Conservation (phyloP, 2,329 filamentous ascomycete species). For the Lachnellula occidentalis region DNA sequence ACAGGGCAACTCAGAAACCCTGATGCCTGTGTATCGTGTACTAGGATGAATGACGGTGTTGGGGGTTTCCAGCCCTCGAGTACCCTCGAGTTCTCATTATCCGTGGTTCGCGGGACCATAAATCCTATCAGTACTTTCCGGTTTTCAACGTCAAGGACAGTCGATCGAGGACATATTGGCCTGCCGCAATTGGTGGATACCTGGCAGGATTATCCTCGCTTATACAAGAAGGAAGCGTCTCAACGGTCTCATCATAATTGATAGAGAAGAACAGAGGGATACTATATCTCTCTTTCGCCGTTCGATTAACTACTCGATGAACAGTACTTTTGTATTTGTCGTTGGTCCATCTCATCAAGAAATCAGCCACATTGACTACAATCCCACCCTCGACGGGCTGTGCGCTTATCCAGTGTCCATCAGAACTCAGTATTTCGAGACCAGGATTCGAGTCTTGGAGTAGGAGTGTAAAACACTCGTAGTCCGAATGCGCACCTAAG, state of each 20-base stretch:
- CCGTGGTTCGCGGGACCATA: too few species aligned
- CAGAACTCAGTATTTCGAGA: slow-evolving; percentile 45
- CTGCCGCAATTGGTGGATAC: slow-evolving; percentile 27
- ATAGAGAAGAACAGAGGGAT: slow-evolving; percentile 49
- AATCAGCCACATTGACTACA: slow-evolving; percentile 48
- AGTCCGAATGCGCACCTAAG: slow-evolving; percentile 49
- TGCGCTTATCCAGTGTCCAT: slow-evolving; percentile 40
- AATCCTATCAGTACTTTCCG: slow-evolving; percentile 21
- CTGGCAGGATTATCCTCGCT: slow-evolving; percentile 24
- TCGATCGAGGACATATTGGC: slow-evolving; percentile 28
- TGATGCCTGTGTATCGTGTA: too few species aligned
- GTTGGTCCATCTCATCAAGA: slow-evolving; percentile 46
- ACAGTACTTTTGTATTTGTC: slow-evolving; percentile 47
- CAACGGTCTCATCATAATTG: slow-evolving; percentile 30
- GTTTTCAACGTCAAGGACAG: slow-evolving; percentile 25
- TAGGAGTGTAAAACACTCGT: slow-evolving; percentile 51
- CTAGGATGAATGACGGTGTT: too few species aligned
- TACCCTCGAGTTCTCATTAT: too few species aligned
- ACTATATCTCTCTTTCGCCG: slow-evolving; percentile 45
- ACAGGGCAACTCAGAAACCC: too few species aligned
- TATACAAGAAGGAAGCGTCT: slow-evolving; percentile 27
- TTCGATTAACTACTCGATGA: slow-evolving; percentile 51
- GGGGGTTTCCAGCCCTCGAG: too few species aligned
- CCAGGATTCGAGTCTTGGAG: slow-evolving; percentile 46
- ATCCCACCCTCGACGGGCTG: slow-evolving; percentile 41